Base-by-base conservation (phyloP, 2,329 filamentous ascomycete genomes). In the Mycogone perniciosa region DNA sequence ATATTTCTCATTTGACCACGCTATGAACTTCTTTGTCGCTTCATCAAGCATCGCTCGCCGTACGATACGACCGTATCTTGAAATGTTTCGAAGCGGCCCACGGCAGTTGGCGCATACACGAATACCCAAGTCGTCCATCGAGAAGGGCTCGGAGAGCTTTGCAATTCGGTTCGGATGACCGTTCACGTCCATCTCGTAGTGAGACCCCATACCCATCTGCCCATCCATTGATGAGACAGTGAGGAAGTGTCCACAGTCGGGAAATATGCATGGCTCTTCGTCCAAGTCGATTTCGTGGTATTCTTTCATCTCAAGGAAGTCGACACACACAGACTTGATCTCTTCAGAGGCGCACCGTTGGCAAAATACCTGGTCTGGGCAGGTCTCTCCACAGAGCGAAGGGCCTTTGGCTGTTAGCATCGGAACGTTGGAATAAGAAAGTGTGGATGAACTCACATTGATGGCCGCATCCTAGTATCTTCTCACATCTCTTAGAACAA, bases 331-430 rank as follows among this genome's bases (percentile, higher is more conserved):
- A 2, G 68, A 63, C 43, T 76, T 76, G 37, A 78, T 64, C 0
- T 72, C 66, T 7, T 65, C 64, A 0, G 58, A 57, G 1, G 67
- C 73, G 57, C 84, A 88, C 0, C 60, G 54, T 51, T 86, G 82
- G 58, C 85, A 88, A 57, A 72, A 81, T 1, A 54, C 57, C 2
- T 50, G 33, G 2, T 62, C 44, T 0, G 82, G 84, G 53, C 85
- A 89, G 0, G 52, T 52, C 59, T 88, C 85, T 1, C 84, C 84
- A 56, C 84, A 88, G 2, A 86, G 54, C 0, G 78, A 80, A 1
- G 83, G 83, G 37, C 70, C 59, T 58, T 3, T 11, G 27, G 8
- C 4, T 39, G 31, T 54, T 37, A 39, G 31, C 20, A 35, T 27
- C 26, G 5, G 11, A 10, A 2, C 0, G 6, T 34, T 11, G 11